Base-by-base conservation (phyloP, 2,329 filamentous ascomycete species). In the Cladosporium sp. region DNA sequence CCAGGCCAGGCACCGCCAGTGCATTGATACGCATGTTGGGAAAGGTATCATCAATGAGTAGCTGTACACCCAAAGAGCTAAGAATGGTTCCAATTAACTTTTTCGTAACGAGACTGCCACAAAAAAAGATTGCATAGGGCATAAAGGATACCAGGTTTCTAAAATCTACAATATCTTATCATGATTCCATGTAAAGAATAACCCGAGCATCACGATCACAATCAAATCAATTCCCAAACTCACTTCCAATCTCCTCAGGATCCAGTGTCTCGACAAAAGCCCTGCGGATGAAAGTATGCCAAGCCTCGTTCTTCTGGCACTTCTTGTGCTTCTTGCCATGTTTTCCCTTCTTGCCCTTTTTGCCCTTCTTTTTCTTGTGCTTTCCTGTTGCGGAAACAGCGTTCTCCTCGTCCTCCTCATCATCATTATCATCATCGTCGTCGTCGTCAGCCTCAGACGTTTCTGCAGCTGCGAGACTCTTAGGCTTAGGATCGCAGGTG, bases 201-300 rank as follows among this genome's bases (percentile, higher is more conserved):
- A n/a, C n/a, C n/a, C n/a, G n/a, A n/a, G 36, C 36, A 39, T 39
- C 7, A 5, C 36, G n/a, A 39, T 39, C 36, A 19, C 15, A 5
- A 39, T 39, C 36, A 12, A 34, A 6, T 24, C 12, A 67, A 32
- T 59, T 56, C 22, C 69, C 68, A 65, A 72, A 73, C 39, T 70
- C 60, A 44, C 80, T 71, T 58, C 76, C 69, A 15, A 95, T 77
- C 39, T 93, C 84, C 50, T 87, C 79, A 55, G 83, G 76, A 51
- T 84, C 80, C 65, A 89, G 75, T 3, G 87, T 91, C 37, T 85
- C 83, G 20, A 96, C 89, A 74, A 94, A 96, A 0, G 91, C 91
- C 57, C 90, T 84, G 59, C 78, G 73, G 25, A 95, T 75, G 70
- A 96, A 96, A 50, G 87, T 84, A 60, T 86, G 79, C 91, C 91